Evolutionary conservation across 345 rosid species (phyloP).

Genomic region (Boechera stricta): DNA sequence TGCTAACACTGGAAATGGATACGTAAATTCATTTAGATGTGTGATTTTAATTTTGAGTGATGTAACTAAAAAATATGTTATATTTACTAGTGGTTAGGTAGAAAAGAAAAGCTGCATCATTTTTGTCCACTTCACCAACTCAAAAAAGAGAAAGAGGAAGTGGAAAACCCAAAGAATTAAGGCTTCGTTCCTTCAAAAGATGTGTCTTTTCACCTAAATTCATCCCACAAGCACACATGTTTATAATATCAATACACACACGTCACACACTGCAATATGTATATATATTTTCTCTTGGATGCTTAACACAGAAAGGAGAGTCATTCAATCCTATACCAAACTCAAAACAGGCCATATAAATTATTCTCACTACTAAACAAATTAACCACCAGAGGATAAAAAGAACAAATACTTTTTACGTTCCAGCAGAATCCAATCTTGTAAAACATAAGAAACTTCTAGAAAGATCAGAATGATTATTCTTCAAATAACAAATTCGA

Average conservation of each 20-base stretch:
- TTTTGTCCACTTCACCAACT: no score
- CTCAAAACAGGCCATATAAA: background rate
- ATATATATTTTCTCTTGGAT: constrained; percentile 26
- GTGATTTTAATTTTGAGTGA: no score
- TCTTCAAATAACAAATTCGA: background rate
- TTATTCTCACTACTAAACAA: background rate
- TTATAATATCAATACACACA: constrained; percentile 5
- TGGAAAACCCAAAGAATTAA: no score
- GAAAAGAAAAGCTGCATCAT: no score
- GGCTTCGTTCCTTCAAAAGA: no score
- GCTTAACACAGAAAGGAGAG: constrained; percentile 19
- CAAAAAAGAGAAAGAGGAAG: no score
- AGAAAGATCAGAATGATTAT: constrained; percentile 17
- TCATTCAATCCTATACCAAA: constrained; percentile 6
- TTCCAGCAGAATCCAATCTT: constrained; percentile 11
- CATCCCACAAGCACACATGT: background rate
- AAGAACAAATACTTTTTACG: background rate
- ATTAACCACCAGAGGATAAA: constrained; percentile 1
- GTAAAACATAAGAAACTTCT: background rate
- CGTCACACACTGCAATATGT: background rate
- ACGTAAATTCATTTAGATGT: no score
- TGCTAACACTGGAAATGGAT: no score
- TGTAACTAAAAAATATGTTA: no score
- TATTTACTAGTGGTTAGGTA: no score
- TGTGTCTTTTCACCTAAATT: no score